phyloP scores from a whole-genome alignment of 1,284 basidiomycete species.

The Ceratobasidium sp. region DNA sequence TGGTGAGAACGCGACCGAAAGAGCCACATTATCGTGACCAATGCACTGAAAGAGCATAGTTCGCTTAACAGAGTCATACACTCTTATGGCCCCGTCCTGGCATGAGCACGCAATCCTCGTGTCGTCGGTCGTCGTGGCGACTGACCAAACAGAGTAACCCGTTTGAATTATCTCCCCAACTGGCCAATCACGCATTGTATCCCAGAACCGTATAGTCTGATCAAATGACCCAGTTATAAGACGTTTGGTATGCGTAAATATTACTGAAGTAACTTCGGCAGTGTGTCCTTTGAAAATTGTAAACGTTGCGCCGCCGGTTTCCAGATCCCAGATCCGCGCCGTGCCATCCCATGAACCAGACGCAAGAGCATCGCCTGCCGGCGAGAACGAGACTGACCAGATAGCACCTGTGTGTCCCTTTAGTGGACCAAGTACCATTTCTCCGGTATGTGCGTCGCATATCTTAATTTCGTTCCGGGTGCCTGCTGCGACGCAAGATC shows the following conservation, averaged over 20 bases:
- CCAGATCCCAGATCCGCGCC: conserved; percentile 24
- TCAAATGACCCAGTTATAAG: neutral
- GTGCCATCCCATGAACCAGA: conserved; percentile 35
- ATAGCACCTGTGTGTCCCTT: conserved; percentile 15
- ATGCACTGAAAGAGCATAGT: neutral
- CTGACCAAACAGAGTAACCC: no score
- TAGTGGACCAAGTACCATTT: neutral
- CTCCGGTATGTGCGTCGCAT: neutral
- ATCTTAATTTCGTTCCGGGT: no score
- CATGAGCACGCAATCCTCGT: no score
- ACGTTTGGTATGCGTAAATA: neutral
- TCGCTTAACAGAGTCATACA: neutral
- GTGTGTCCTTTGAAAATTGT: neutral
- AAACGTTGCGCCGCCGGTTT: neutral
- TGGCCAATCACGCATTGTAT: no score
- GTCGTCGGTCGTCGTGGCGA: no score
- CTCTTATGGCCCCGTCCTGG: no score
- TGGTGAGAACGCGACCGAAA: neutral
- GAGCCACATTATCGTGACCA: no score
- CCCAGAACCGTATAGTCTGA: neutral
- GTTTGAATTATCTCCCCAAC: no score
- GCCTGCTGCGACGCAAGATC: no score
- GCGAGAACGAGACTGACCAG: conserved; percentile 19
- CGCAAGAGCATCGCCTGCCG: neutral
- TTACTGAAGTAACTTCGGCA: neutral